Evolutionary conservation across 352 stramenopile genomes (phyloP).

Genomic region (Halophytophthora batemanensis): DNA sequence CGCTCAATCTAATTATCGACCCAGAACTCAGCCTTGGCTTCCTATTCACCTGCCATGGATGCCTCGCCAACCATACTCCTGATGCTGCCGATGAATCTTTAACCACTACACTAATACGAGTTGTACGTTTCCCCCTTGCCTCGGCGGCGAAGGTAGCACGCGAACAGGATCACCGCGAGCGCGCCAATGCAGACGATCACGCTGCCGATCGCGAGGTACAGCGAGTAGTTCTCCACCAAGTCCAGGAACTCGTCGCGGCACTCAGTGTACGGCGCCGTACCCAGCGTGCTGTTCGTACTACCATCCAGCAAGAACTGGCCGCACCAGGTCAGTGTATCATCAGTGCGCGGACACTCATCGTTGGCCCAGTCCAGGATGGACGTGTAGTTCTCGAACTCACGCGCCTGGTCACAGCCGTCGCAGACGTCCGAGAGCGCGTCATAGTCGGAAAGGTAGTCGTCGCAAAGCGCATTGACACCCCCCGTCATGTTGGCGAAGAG

Average conservation of each 20-base stretch:
- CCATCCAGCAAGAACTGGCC: conserved; percentile 45
- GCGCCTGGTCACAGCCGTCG: conserved; percentile 44
- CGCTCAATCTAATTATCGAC: too few relatives aligned
- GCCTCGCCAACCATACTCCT: too few relatives aligned
- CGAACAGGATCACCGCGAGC: conserved; percentile 43
- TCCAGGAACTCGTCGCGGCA: conserved; percentile 45
- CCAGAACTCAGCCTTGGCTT: too few relatives aligned
- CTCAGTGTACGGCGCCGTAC: conserved; percentile 42
- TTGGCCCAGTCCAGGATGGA: conserved; percentile 75
- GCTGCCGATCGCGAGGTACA: conserved; percentile 37
- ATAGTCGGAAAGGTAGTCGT: conserved; percentile 28
- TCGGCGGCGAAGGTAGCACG: conserved; percentile 41
- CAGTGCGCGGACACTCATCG: conserved; percentile 61
- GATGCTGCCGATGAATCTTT: too few relatives aligned
- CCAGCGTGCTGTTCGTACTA: conserved; percentile 20
- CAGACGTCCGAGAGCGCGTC: conserved; percentile 48
- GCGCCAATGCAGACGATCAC: conserved; percentile 36
- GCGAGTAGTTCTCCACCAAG: conserved; percentile 32
- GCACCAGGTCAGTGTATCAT: conserved; percentile 59
- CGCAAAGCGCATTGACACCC: conserved; percentile 57
- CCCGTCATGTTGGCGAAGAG: conserved; percentile 43
- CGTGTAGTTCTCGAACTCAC: conserved; percentile 56
- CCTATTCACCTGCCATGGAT: too few relatives aligned
- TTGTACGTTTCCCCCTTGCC: conserved; percentile 28
- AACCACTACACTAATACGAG: conserved; percentile 16